phyloP scores from a whole-genome alignment of 192 early-diverging fungal genomes.

The Lobosporangium transversale region DNA sequence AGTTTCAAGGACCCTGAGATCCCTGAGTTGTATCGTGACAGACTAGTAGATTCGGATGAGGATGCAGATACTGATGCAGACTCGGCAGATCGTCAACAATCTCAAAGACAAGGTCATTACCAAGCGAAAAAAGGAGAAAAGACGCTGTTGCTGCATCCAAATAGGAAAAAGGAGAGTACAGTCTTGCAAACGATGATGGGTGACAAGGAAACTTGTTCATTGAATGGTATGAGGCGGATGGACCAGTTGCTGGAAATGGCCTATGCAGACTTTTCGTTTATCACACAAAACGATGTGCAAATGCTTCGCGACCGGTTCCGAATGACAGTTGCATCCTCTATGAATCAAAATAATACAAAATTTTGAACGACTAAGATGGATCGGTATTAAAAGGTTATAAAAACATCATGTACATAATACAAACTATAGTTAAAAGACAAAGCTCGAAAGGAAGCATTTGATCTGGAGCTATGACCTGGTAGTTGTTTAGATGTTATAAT shows the following conservation, averaged over 20 bases:
- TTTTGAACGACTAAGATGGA: too few relatives aligned
- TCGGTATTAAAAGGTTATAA: too few relatives aligned
- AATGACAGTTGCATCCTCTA: conserved; percentile 27
- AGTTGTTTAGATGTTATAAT: too few relatives aligned
- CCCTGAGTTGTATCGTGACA: too few relatives aligned
- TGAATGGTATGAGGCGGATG: conserved; percentile 11
- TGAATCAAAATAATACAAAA: too few relatives aligned
- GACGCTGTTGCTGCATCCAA: neutral
- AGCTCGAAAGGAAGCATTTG: too few relatives aligned
- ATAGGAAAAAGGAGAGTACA: neutral
- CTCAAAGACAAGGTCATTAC: neutral
- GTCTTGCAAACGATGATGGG: neutral
- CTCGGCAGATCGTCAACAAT: neutral
- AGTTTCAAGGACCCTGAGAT: conserved; percentile 14
- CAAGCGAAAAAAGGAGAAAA: neutral
- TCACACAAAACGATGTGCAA: conserved; percentile 24
- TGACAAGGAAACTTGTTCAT: neutral
- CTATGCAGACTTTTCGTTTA: conserved; percentile 34
- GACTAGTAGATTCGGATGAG: neutral
- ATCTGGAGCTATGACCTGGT: too few relatives aligned
- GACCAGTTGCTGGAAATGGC: conserved; percentile 23
- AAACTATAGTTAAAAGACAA: too few relatives aligned
- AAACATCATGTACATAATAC: too few relatives aligned
- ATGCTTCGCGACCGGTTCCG: conserved; percentile 39
- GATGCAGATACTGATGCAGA: neutral